phyloP scores from a whole-genome alignment of 2,329 filamentous ascomycete species.

The Alternaria triticimaculans region DNA sequence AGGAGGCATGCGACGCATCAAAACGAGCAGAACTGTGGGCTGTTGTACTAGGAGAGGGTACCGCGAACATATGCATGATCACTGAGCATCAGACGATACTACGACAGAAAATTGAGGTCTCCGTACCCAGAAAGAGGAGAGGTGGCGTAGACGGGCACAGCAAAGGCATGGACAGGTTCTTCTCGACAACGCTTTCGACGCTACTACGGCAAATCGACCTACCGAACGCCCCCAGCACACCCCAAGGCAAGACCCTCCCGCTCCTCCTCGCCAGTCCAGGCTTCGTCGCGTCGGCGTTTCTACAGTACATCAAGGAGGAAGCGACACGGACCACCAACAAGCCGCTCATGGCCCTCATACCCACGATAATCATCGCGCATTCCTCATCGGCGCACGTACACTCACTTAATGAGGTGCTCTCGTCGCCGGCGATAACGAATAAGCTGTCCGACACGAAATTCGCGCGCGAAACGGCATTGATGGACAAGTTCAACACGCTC shows the following conservation, averaged over 20 bases:
- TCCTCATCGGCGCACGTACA: constrained; percentile 86
- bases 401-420: constrained; percentile 84
- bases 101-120: constrained; percentile 71
- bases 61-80: constrained; percentile 83
- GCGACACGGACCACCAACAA: constrained; percentile 75
- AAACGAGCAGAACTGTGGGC: constrained; percentile 84
- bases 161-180: constrained; percentile 79
- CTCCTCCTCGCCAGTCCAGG: constrained; percentile 88
- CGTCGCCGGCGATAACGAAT: constrained; percentile 76
- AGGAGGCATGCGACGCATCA: constrained; percentile 79
- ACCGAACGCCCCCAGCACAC: constrained; percentile 47
- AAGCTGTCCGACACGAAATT: constrained; percentile 89
- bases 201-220: constrained; percentile 82
- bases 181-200: constrained; percentile 75
- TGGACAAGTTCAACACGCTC: constrained; percentile 82
- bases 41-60: constrained; percentile 89
- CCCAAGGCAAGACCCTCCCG: constrained; percentile 55
- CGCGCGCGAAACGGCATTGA: constrained; percentile 78
- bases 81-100: constrained; percentile 80
- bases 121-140: constrained; percentile 71
- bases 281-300: constrained; percentile 83
- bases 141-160: constrained; percentile 67
- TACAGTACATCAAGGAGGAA: constrained; percentile 70
- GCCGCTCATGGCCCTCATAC: constrained; percentile 66
- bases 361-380: constrained; percentile 76